phyloP scores from a whole-genome alignment of 2,329 filamentous ascomycete species.

The Arthrobotrys megalospora region DNA sequence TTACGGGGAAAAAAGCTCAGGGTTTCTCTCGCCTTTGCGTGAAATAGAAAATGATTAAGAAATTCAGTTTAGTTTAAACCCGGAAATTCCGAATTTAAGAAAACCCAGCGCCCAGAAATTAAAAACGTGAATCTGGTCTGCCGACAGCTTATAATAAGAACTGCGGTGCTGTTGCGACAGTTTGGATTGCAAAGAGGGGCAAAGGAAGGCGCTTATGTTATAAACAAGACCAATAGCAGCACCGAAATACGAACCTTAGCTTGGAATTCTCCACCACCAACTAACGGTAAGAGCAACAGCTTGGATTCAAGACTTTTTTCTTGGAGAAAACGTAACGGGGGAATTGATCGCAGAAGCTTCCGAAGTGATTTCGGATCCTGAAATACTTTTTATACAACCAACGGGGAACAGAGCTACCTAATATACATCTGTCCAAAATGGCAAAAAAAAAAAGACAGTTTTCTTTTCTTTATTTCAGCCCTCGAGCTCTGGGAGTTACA shows the following conservation, averaged over 20 bases:
- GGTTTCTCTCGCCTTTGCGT: neutral
- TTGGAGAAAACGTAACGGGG: neutral
- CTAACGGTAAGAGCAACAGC: neutral
- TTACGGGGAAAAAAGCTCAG: no score
- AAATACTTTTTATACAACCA: neutral
- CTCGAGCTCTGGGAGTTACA: neutral
- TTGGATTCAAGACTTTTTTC: neutral
- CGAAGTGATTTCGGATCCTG: slow-evolving; percentile 6
- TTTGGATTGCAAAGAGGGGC: slow-evolving; percentile 20
- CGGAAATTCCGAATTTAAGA: slow-evolving; percentile 16
- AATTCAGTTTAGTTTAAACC: slow-evolving; percentile 1
- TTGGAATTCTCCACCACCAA: slow-evolving; percentile 2
- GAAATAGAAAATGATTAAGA: neutral
- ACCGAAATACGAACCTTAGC: slow-evolving; percentile 39
- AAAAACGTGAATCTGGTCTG: slow-evolving; percentile 9
- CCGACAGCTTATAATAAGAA: neutral
- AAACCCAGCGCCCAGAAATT: neutral
- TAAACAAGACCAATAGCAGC: slow-evolving; percentile 2
- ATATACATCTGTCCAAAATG: slow-evolving; percentile 58
- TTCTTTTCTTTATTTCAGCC: no score
- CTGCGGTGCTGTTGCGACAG: slow-evolving; percentile 1
- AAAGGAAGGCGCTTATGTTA: slow-evolving; percentile 29
- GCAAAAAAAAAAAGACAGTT: slow-evolving; percentile 27
- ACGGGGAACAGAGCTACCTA: slow-evolving; percentile 12
- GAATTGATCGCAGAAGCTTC: slow-evolving; percentile 21